Base-by-base conservation (phyloP, 2,329 filamentous ascomycete genomes). In the Penicillium fuscoglaucum region DNA sequence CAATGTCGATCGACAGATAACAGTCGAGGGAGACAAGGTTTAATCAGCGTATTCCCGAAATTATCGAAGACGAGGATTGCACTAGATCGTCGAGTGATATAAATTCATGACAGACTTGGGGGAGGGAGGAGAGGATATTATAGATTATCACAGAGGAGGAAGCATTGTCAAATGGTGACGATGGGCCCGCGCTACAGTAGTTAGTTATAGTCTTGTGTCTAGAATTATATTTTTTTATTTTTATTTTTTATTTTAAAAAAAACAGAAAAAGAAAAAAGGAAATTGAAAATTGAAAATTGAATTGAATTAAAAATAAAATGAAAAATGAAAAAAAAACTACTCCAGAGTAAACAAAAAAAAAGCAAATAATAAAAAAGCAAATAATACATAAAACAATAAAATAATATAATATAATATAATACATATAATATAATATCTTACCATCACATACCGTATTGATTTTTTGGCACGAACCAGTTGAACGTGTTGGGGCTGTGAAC, bases 71-170 rank as follows among this genome's bases (percentile, higher is more conserved):
- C 29, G 5, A 45, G 12, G 21, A 10, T 28, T 19, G 33, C 12
- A 17, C 12, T 57, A 13, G 39, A 31, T 28, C 21, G 9, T 40
- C 29, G 9, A 50, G 50, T 45, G 40, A 52, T 61, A 52, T 19
- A 41, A 12, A 49, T 48, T 40, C 51, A 53, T 46, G n/a, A 49
- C 44, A 53, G 44, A 29, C 17, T 39, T 51, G 55, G 41, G 31
- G 52, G 52, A 51, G 56, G 45, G 52, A 57, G 33, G 51, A 52
- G 51, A 47, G 40, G 44, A 59, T 65, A 64, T 66, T 65, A 65
- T 66, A 66, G 57, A 52, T 52, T 46, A 40, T 56, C 29, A 33
- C 52, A 52, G 40, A 46, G 40, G 21, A 53, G 19, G 40, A 52
- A 44, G 39, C 28, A 56, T 52, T 51, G 51, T 29, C 26, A 51